Evolutionary conservation across 1,284 basidiomycete genomes (phyloP).

Genomic region (Ceratobasidium papillatum): DNA sequence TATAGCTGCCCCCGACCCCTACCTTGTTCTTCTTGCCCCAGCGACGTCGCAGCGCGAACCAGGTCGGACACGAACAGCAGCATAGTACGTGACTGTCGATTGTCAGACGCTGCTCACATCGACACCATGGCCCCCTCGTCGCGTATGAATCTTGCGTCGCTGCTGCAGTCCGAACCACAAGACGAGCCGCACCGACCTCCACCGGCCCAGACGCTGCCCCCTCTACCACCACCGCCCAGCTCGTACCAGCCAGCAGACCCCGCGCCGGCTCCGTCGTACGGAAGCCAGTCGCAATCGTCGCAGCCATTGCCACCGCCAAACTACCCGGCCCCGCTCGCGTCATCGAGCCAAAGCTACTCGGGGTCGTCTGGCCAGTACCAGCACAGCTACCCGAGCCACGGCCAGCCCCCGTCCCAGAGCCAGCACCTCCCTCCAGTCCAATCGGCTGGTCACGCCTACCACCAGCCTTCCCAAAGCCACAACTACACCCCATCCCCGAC

Average conservation of each 20-base stretch:
- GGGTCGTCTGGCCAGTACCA: constrained; percentile 7
- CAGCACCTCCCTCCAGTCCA: not conserved
- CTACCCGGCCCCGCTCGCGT: not conserved
- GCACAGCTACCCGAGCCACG: not conserved
- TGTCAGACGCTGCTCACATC: no score
- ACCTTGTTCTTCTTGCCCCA: not conserved
- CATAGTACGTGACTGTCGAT: no score
- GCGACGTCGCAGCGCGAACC: constrained; percentile 7
- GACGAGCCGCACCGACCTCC: constrained; percentile 2
- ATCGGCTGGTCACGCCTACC: not conserved
- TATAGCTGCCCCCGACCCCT: constrained; percentile 21
- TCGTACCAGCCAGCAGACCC: not conserved
- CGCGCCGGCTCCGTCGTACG: not conserved
- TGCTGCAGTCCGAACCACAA: constrained; percentile 22
- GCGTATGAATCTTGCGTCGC: constrained; percentile 36
- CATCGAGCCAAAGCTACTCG: constrained; percentile 1
- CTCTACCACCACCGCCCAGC: constrained; percentile 6
- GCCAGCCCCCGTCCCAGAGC: constrained; percentile 6
- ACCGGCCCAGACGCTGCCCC: not conserved
- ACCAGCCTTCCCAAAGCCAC: not conserved
- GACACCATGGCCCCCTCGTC: constrained; percentile 35
- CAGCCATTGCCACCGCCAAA: not conserved
- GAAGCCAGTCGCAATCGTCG: not conserved
- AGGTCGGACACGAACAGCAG: no score
- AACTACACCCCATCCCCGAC: constrained; percentile 20